Evolutionary conservation across 441 rosid genomes (phyloP), one percentile per base, ranked within the genome.

Genomic region (Arabidopsis lyrata): DNA sequence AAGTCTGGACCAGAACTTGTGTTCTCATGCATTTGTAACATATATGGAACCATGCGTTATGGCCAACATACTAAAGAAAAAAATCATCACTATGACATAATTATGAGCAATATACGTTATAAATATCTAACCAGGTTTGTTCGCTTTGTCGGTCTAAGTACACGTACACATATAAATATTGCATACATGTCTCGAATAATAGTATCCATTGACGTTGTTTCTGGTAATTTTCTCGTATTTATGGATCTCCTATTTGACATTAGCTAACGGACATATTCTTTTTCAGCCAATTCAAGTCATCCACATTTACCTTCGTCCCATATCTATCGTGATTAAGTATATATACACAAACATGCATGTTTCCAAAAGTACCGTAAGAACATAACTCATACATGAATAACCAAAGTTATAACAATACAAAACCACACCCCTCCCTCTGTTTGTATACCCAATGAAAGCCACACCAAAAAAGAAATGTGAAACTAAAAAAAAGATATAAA

Each of bases 391-490:
- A 76, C 66, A 66, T 49, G 67, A 76, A 55, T 48, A 76, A 64
- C 61, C 56, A 57, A 63, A 70, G 71, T 63, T 63, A 38, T 56
- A 63, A 49, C 66, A 76, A 57, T 67, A 70, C 68, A 76, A 63
- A 70, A 70, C 48, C 70, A 41, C 61, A 41, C 53, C 60, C 61
- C 56, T 70, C 71, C 73, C 24, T 38, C 63, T 70, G 49, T 52
- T 70, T 64, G 76, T 77, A 77, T 77, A 77, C 76, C 76, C 62
- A 76, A 49, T 70, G 62, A 76, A 63, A 76, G 62, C 75, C 76
- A 76, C 66, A 63, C 42, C 75, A 55, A 69, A 29, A 48, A 55
- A 68, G 59, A 63, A 55, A 76, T 24, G 57, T 55, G 70, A 70
- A 69, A 70, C 62, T 48, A 49, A 49, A 70, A 49, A 70, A 68